Evolutionary conservation across 495 filamentous ascomycete genomes (phyloP), one percentile per base, ranked within the genome.

Genomic region (Aspergillus nidulans): DNA sequence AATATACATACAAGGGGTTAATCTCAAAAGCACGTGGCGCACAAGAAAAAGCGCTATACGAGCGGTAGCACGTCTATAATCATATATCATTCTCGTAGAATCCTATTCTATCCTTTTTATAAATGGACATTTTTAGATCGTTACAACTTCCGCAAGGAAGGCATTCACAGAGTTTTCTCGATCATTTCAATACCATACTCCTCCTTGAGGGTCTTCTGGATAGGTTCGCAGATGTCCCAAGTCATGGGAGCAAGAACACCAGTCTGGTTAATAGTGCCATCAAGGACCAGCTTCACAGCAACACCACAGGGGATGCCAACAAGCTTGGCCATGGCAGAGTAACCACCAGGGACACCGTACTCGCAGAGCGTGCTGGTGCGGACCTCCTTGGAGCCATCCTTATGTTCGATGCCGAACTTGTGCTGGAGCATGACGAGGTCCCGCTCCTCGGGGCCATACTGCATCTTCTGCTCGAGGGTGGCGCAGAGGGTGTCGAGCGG

Each of bases 391-490:
- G 67, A 76, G 57, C 86, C 86, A 63, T 96, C 89, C 67, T 83
- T 82, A 66, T 86, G 71, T 78, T 96, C 88, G 63, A 97, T 89
- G 68, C 86, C 86, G 68, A 96, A 97, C 69, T 87, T 90, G 81
- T 98, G 94, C 75, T 95, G 90, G 36, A 96, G 82, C 81, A 94
- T 89, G 50, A 85, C 83, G 46, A 96, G 74, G 65, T 95, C 91
- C 36, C 92, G 84, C 84, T 96, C 94, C 34, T 81, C 85, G 53
- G 85, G 78, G 60, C 79, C 89, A 68, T 85, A 97, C 68, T 87
- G 80, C 90, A 96, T 95, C 81, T 95, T 96, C 75, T 87, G 68
- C 75, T 96, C 91, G 12, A 97, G 80, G 16, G 85, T 87, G 28
- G 91, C 91, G 70, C 92, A 97, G 18, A 98, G 82, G 18, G 88